Evolutionary conservation across 2,329 filamentous ascomycete species (phyloP).

Genomic region (Balansia obtecta): DNA sequence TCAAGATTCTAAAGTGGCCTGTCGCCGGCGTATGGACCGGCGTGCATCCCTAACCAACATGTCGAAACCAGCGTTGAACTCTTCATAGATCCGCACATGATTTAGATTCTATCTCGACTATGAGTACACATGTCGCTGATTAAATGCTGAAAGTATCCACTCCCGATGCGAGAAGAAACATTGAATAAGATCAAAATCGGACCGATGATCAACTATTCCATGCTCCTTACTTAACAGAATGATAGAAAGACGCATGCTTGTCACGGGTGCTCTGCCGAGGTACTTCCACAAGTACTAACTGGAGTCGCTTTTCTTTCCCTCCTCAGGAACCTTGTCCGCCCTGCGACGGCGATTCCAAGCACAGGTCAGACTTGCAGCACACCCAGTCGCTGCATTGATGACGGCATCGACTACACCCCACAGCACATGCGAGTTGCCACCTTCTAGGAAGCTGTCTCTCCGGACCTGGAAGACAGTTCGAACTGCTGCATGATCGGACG

Average conservation of each 20-base stretch:
- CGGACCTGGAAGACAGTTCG: conserved; percentile 15
- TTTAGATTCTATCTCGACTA: neutral
- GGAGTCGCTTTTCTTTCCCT: neutral
- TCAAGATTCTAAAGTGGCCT: neutral
- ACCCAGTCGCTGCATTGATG: neutral
- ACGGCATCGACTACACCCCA: conserved; percentile 1
- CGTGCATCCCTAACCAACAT: neutral
- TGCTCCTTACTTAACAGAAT: neutral
- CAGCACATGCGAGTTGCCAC: neutral
- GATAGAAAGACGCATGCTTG: too few species aligned
- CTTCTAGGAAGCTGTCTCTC: neutral
- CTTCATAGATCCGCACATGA: neutral
- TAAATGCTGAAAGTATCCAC: neutral
- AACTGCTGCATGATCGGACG: conserved; percentile 26
- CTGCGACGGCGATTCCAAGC: neutral
- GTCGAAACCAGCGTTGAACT: neutral
- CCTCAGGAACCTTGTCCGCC: neutral
- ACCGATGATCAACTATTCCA: neutral
- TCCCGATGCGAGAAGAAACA: neutral
- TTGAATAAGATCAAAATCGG: neutral
- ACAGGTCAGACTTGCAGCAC: neutral
- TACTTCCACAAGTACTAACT: neutral
- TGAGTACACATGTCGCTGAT: neutral
- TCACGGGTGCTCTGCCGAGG: neutral
- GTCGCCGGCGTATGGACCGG: neutral